Evolutionary conservation across 805 yeast species (phyloP).

Genomic region (Monosporozyma servazzii): DNA sequence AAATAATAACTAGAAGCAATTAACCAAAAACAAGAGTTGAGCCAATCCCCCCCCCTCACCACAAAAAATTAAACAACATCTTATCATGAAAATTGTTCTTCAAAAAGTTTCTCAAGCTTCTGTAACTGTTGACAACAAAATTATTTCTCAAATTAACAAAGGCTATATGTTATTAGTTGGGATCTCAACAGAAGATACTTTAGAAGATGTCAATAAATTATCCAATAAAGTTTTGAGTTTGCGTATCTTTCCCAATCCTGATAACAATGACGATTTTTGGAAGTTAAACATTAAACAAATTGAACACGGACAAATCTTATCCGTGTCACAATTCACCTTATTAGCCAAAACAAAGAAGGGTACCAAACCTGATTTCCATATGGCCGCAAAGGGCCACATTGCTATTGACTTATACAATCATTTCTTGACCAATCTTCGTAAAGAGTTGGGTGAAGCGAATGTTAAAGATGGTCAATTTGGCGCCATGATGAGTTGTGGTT

Average conservation of each 20-base stretch:
- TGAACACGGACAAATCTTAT: conserved; percentile 56
- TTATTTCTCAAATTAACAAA: conserved; percentile 63
- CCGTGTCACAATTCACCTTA: conserved; percentile 89
- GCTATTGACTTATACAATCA: conserved; percentile 37
- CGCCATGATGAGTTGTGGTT: conserved; percentile 91
- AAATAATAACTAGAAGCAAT: too few relatives aligned
- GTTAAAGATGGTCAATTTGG: conserved; percentile 90
- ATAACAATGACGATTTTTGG: conserved; percentile 60
- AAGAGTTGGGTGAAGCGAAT: conserved; percentile 48
- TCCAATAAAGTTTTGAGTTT: conserved; percentile 58
- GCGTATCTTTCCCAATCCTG: conserved; percentile 66
- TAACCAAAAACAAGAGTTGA: too few relatives aligned
- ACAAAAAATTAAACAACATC: too few relatives aligned
- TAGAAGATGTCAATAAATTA: conserved; percentile 59
- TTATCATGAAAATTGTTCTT: conserved; percentile 72
- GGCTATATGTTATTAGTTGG: conserved; percentile 84
- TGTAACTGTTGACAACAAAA: conserved; percentile 65
- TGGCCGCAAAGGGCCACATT: conserved; percentile 73
- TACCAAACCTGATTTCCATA: conserved; percentile 89
- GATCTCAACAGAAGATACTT: conserved; percentile 66
- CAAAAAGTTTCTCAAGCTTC: conserved; percentile 86
- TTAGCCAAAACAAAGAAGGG: conserved; percentile 83
- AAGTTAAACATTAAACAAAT: conserved; percentile 55
- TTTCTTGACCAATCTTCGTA: conserved; percentile 41
- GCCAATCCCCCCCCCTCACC: neutral